These are phyloP conservation scores for Diplogelasinospora grovesii DNA, from an alignment of 495 filamentous ascomycete species.

Conservation along the genomic window DNA sequence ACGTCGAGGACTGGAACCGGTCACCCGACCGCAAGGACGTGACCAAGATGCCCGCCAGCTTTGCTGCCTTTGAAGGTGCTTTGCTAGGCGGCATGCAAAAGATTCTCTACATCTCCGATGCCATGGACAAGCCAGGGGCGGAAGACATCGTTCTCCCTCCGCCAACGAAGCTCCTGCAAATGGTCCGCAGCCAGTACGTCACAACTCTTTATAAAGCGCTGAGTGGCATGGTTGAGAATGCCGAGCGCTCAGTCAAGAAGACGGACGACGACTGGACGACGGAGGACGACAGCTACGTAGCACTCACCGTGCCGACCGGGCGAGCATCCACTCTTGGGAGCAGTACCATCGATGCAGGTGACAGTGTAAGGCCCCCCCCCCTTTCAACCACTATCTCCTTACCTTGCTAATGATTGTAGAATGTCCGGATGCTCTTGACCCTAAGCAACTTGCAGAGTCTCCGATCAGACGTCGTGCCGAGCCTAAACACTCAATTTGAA, in stretches of 20 bases:
- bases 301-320: slow-evolving; percentile 14
- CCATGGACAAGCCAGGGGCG: slow-evolving; percentile 57
- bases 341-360: slow-evolving; percentile 57
- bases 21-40: slow-evolving; percentile 70
- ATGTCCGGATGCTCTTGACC: slow-evolving; percentile 86
- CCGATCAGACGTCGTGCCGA: slow-evolving; percentile 68
- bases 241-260: slow-evolving; percentile 60
- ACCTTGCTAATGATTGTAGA: slow-evolving; percentile 39
- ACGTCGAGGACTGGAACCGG: slow-evolving; percentile 86
- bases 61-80: slow-evolving; percentile 70
- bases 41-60: slow-evolving; percentile 82
- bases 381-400: not conserved
- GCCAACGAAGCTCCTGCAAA: slow-evolving; percentile 72
- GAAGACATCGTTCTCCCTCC: slow-evolving; percentile 76
- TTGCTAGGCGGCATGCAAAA: slow-evolving; percentile 81
- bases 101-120: slow-evolving; percentile 86
- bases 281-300: slow-evolving; percentile 38
- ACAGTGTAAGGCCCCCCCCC: slow-evolving; percentile 51
- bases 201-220: slow-evolving; percentile 86
- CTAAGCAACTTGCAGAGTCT: slow-evolving; percentile 82
- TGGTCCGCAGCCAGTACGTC: slow-evolving; percentile 81
- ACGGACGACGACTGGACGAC: slow-evolving; percentile 52
- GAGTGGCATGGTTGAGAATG: slow-evolving; percentile 92
- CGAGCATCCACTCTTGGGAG: slow-evolving; percentile 29
- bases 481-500: slow-evolving; percentile 81